Evolutionary conservation across 345 rosid genomes (phyloP).

Genomic region (Pseudoturritis turrita): DNA sequence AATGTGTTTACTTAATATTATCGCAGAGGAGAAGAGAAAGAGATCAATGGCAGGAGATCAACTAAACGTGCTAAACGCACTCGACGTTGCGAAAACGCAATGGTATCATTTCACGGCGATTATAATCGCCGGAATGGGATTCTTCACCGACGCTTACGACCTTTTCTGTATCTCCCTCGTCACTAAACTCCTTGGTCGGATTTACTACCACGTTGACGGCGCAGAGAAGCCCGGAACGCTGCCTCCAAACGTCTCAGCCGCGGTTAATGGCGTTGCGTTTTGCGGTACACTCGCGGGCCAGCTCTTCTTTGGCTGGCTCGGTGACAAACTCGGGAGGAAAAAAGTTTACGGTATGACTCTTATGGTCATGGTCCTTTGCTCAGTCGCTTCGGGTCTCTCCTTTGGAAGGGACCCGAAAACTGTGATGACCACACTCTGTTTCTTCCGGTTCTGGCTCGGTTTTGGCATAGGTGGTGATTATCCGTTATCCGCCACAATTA

Average conservation of each 20-base stretch:
- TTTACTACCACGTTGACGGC: conserved; percentile 65
- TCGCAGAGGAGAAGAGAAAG: conserved; percentile 7
- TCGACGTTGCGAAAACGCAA: conserved; percentile 71
- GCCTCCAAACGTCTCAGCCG: conserved; percentile 71
- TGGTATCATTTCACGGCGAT: conserved; percentile 84
- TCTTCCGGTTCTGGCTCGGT: conserved; percentile 85
- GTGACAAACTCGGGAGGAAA: conserved; percentile 71
- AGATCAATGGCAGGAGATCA: conserved; percentile 47
- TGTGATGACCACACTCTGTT: conserved; percentile 64
- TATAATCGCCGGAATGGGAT: conserved; percentile 80
- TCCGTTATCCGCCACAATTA: conserved; percentile 77
- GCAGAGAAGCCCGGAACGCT: conserved; percentile 53
- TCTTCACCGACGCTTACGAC: conserved; percentile 81
- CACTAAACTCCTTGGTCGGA: conserved; percentile 73
- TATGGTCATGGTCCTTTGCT: conserved; percentile 63
- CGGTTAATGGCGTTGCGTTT: conserved; percentile 76
- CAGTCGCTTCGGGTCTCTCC: conserved; percentile 66
- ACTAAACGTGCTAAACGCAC: conserved; percentile 59
- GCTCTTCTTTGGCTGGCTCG: conserved; percentile 85
- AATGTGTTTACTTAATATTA: not conserved
- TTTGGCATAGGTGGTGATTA: conserved; percentile 84
- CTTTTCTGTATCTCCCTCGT: conserved; percentile 82
- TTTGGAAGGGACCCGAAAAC: conserved; percentile 44
- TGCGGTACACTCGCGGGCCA: conserved; percentile 67
- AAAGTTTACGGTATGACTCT: conserved; percentile 76